Percentiles rank a stretch among this genome's conserved stretches.
Conservation (phyloP, 164 flowering plant species). For the Stephania yunnanensis region DNA sequence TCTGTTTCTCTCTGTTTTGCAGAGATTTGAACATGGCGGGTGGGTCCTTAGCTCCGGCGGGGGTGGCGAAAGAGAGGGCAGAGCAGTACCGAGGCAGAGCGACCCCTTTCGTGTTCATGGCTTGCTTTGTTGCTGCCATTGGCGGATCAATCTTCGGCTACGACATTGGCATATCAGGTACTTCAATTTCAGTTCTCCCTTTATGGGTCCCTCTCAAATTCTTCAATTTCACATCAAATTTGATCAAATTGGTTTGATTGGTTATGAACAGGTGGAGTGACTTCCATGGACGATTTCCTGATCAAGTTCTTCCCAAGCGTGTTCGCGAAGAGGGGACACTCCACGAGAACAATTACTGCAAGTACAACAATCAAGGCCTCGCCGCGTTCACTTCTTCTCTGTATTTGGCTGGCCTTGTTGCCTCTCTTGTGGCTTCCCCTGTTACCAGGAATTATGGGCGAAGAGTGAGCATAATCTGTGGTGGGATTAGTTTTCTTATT, state of each 20-base stretch:
- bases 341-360: conserved; percentile 80
- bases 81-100: conserved; percentile 28
- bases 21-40: conserved; percentile 25
- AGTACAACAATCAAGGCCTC: conserved; percentile 70
- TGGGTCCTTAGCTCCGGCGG: conserved; percentile 29
- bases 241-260: neutral
- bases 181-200: neutral
- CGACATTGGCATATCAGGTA: conserved; percentile 40
- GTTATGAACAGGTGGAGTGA: conserved; percentile 62
- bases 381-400: conserved; percentile 85
- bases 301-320: conserved; percentile 58
- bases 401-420: conserved; percentile 78
- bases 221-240: too few relatives aligned
- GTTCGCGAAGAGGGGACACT: conserved; percentile 39
- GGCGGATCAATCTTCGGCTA: conserved; percentile 37
- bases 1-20: too few relatives aligned
- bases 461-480: conserved; percentile 57
- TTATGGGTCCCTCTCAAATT: neutral
- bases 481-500: conserved; percentile 65
- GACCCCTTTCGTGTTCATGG: conserved; percentile 29
- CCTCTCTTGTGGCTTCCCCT: conserved; percentile 68
- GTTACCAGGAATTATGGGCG: conserved; percentile 71
- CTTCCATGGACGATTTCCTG: conserved; percentile 87
- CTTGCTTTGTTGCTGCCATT: conserved; percentile 30
- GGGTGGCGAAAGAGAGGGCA: conserved; percentile 38